phyloP scores from a whole-genome alignment of 768 basidiomycete genomes.

The Roridomyces roridus region DNA sequence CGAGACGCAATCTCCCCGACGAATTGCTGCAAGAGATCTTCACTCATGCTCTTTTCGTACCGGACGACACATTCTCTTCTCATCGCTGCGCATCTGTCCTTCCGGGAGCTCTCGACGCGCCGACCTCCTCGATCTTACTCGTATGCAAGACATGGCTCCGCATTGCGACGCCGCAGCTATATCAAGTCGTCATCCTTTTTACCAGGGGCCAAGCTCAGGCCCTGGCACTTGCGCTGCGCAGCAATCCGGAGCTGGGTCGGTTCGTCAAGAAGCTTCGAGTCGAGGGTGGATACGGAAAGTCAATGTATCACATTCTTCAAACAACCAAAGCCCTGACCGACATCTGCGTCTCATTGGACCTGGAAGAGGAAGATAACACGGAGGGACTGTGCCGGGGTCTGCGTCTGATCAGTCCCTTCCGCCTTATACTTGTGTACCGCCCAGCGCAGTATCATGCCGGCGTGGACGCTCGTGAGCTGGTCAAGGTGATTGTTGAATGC shows the following conservation, averaged over 20 bases:
- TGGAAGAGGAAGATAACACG: background rate
- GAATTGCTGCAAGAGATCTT: too few relatives aligned
- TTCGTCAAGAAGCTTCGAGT: conserved; percentile 17
- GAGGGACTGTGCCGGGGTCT: conserved; percentile 6
- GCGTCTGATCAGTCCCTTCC: background rate
- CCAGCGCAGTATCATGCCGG: too few relatives aligned
- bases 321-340: background rate
- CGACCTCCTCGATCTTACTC: conserved; percentile 3
- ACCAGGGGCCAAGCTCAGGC: conserved; percentile 13
- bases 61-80: too few relatives aligned
- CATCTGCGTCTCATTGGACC: background rate
- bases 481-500: background rate
- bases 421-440: background rate
- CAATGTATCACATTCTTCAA: conserved; percentile 14
- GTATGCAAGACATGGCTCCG: conserved; percentile 16
- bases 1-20: too few relatives aligned
- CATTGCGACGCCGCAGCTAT: conserved; percentile 15
- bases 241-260: conserved; percentile 3
- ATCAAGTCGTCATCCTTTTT: conserved; percentile 4
- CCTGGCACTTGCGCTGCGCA: background rate
- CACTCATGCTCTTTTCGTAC: too few relatives aligned
- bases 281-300: conserved; percentile 15
- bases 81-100: too few relatives aligned
- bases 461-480: background rate
- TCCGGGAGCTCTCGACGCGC: too few relatives aligned